Base-by-base conservation (phyloP, 768 basidiomycete genomes). In the Suillus spraguei region DNA sequence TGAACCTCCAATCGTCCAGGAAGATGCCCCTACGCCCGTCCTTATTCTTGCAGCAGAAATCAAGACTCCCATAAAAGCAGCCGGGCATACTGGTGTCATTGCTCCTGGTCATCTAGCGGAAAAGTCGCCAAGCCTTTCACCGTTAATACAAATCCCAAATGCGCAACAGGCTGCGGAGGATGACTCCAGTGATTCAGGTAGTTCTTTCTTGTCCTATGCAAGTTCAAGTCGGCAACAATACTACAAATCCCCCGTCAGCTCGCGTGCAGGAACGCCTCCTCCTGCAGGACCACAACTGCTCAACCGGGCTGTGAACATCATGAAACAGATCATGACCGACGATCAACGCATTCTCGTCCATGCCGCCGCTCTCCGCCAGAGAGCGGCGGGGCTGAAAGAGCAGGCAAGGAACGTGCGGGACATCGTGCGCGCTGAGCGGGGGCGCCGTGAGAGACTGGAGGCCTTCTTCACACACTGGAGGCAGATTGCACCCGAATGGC, bases 391-490 rank as follows among this genome's bases (percentile, higher is more conserved):
- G 22, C 63, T 73, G 16, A 64, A 65, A 22, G 66, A 69, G 56
- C 68, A 61, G 49, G 72, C 68, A 13, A 65, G 65, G 42, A 65
- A 71, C 10, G 49, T 67, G 35, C 70, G 75, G 11, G 68, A 69
- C 2, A 63, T 71, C 6, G 64, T 66, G 2, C 67, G 68, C 44
- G 71, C 66, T 1, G 72, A 75, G 62, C 60, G 20, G 33, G 72
- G 66, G 7, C 64, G 73, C 10, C 63, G 71, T 60, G 70, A 66
- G 49, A 62, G 74, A 20, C 69, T 76, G 68, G 69, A 75, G 28
- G 35, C 63, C 8, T 75, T 65, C 35, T 76, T 71, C 49, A 65
- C 65, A 32, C 68, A 76, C 41, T 76, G 75, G 74, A 65, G 66
- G 22, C 65, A 76, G 39, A 69, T 65, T 8, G 65, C 66, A 6